Conservation (phyloP, 2,329 filamentous ascomycete genomes). For the Metarhizium anisopliae region DNA sequence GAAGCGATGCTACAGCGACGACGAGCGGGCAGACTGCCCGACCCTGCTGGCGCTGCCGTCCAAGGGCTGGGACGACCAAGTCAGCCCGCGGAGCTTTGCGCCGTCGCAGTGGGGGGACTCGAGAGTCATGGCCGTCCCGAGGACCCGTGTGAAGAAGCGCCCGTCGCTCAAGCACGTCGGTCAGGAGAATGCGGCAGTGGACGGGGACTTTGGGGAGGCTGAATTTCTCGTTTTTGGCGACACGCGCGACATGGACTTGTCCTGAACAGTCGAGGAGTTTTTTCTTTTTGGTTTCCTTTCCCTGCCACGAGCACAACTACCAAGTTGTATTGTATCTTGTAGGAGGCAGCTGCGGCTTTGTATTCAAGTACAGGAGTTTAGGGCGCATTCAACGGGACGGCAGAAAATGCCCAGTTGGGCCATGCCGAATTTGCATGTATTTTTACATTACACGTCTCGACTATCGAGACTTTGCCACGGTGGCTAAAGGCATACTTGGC, state of each 20-base stretch:
- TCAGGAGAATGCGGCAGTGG: slow-evolving; percentile 38
- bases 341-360: not conserved
- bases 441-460: not conserved
- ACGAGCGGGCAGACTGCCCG: slow-evolving; percentile 25
- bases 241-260: slow-evolving; percentile 33
- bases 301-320: not conserved
- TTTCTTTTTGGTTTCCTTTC: not conserved
- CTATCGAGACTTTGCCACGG: not conserved
- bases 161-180: slow-evolving; percentile 14
- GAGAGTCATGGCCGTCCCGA: slow-evolving; percentile 41
- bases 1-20: slow-evolving; percentile 40
- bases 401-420: not conserved
- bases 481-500: not conserved
- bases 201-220: slow-evolving; percentile 60
- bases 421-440: not conserved
- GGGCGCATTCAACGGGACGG: not conserved
- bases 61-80: slow-evolving; percentile 27
- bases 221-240: slow-evolving; percentile 47
- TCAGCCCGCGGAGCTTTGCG: slow-evolving; percentile 29
- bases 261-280: not conserved
- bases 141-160: slow-evolving; percentile 19
- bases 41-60: not conserved
- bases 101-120: slow-evolving; percentile 29
- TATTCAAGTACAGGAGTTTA: not conserved
- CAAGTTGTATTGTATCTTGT: not conserved